Percentiles rank a stretch among this genome's conserved stretches.
Evolutionary conservation across 2,329 filamentous ascomycete genomes (phyloP).

Genomic region (Stagonosporopsis cucurbitacearum): DNA sequence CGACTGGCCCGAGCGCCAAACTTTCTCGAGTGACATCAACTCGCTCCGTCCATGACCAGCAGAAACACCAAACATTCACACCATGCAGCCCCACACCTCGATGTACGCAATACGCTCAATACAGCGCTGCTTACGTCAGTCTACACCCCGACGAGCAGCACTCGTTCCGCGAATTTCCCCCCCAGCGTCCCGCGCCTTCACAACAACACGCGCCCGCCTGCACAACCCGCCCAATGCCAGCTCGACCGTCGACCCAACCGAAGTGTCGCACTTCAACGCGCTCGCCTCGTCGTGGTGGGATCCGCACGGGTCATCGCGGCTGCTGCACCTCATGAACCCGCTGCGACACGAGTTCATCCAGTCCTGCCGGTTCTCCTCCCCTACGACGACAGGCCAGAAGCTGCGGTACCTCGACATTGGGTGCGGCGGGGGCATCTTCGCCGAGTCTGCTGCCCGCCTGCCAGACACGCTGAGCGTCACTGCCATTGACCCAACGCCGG

Average conservation of each 20-base stretch:
- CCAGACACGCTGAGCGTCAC: constrained; percentile 68
- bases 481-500: constrained; percentile 78
- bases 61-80: not conserved
- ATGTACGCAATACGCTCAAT: constrained; percentile 20
- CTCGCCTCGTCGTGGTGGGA: constrained; percentile 98
- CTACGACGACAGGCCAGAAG: constrained; percentile 36
- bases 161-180: not conserved
- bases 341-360: constrained; percentile 74
- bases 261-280: constrained; percentile 92
- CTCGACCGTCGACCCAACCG: constrained; percentile 72
- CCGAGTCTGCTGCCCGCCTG: constrained; percentile 80
- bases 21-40: constrained; percentile 18
- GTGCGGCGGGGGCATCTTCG: constrained; percentile 96
- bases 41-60: not conserved
- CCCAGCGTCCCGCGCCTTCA: constrained; percentile 22
- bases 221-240: constrained; percentile 23
- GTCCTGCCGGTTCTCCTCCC: constrained; percentile 23
- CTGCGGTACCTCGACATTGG: constrained; percentile 87
- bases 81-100: constrained; percentile 22
- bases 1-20: constrained; percentile 4
- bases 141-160: not conserved
- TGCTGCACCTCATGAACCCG: constrained; percentile 98
- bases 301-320: constrained; percentile 85
- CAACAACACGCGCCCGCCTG: constrained; percentile 21
- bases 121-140: constrained; percentile 1